These are phyloP conservation scores for Colletotrichum agaves DNA, from an alignment of 2,329 filamentous ascomycete genomes.

Conservation along the genomic window DNA sequence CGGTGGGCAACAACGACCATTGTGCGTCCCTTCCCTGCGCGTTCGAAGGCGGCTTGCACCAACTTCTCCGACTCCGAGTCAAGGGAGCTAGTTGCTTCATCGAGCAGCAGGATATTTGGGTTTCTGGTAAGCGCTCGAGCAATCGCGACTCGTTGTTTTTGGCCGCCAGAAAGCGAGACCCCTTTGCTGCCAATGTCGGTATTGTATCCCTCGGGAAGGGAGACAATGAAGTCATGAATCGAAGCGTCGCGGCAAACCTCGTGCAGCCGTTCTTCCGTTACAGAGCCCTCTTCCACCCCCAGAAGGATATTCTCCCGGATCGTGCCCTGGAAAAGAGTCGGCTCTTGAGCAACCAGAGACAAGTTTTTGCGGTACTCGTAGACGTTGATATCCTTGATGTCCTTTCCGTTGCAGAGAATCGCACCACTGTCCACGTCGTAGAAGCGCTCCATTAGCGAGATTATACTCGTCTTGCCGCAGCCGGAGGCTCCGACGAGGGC, in stretches of 20 bases:
- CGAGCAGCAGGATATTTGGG: constrained; percentile 74
- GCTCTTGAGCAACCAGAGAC: constrained; percentile 79
- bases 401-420: constrained; percentile 71
- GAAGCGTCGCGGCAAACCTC: constrained; percentile 69
- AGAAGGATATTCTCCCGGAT: constrained; percentile 76
- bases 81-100: constrained; percentile 78
- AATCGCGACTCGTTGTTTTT: constrained; percentile 77
- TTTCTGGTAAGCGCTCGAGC: constrained; percentile 74
- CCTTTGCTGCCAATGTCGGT: constrained; percentile 76
- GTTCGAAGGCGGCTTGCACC: constrained; percentile 76
- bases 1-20: constrained; percentile 83
- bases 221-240: constrained; percentile 77
- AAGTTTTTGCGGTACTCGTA: constrained; percentile 71
- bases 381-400: constrained; percentile 69
- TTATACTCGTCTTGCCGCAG: constrained; percentile 78
- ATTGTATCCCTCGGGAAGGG: constrained; percentile 73
- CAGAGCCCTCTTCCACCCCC: constrained; percentile 65
- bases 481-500: constrained; percentile 77
- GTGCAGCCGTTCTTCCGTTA: constrained; percentile 63
- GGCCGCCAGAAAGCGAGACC: constrained; percentile 75
- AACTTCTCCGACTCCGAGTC: constrained; percentile 71
- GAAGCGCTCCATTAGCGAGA: constrained; percentile 74
- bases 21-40: constrained; percentile 67
- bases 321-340: constrained; percentile 74
- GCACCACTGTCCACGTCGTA: constrained; percentile 74